Base-by-base conservation (phyloP, 768 basidiomycete genomes). In the Mycena rebaudengoi region DNA sequence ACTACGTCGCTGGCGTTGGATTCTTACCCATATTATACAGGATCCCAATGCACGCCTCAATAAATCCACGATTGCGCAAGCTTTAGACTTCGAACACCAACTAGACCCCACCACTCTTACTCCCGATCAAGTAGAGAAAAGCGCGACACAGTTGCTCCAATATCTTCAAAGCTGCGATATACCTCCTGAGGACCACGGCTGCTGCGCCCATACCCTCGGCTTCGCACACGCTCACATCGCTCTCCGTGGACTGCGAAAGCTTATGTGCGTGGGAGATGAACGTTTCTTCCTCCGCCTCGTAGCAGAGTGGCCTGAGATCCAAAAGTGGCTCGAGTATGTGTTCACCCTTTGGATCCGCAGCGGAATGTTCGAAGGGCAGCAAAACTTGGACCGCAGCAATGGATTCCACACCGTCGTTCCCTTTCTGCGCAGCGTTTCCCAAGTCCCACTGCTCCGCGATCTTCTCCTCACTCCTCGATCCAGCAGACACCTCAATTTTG, bases 21-120 rank as follows among this genome's bases (percentile, higher is more conserved):
- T 37, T 37, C 35, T 37, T 10, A 37, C 18, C 35, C 18, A 18
- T 18, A 37, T 37, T 37, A 10, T n/a, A n/a, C 35, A 37, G 35
- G 35, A 53, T 53, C 51, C 51, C 51, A 39, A 40, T 28, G 51
- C 51, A 4, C 51, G 18, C 18, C 51, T 53, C 51, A 53, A 21
- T 26, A 40, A 40, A 53, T 33, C 18, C 35, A 52, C 37, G 5
- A 33, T 53, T 18, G 13, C 29, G 14, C 5, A 26, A 8, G 16
- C 40, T 7, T 5, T 39, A 16, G 37, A 52, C 16, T 52, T 52
- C 32, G n/a, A 7, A 8, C 21, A 28, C 7, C 13, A 40, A n/a
- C 28, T 52, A 7, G 26, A 5, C 5, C 23, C 51, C 23, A 26
- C 33, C 6, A 26, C 33, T 5, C 37, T 52, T 25, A 33, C 30